Percentiles rank a stretch among this genome's conserved stretches.
Evolutionary conservation across 495 filamentous ascomycete genomes (phyloP).

Genomic region (Trichocladium uniseriatum): DNA sequence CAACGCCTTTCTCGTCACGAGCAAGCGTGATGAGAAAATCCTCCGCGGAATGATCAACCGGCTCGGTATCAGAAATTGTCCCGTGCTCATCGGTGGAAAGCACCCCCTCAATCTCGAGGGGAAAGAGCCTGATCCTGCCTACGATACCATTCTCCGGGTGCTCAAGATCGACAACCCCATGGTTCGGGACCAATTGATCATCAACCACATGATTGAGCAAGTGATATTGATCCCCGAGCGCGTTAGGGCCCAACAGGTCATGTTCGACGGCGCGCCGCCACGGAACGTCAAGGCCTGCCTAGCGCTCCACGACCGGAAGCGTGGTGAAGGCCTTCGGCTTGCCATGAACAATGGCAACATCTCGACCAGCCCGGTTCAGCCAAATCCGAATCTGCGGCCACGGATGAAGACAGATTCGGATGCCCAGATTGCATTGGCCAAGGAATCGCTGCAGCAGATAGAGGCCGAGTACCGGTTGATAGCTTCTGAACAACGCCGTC

Average conservation of each 20-base stretch:
- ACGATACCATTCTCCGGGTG: constrained; percentile 68
- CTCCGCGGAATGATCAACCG: constrained; percentile 55
- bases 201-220: constrained; percentile 76
- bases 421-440: constrained; percentile 50
- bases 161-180: constrained; percentile 74
- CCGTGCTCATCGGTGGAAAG: constrained; percentile 57
- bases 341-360: constrained; percentile 39
- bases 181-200: constrained; percentile 72
- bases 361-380: constrained; percentile 24
- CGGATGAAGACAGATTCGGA: constrained; percentile 76
- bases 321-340: constrained; percentile 55
- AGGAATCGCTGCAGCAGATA: constrained; percentile 34
- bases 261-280: constrained; percentile 54
- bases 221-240: constrained; percentile 63
- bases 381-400: constrained; percentile 30
- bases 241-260: constrained; percentile 54
- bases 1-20: constrained; percentile 71
- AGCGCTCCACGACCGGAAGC: constrained; percentile 47
- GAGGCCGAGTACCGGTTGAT: constrained; percentile 32
- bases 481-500: constrained; percentile 32
- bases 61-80: constrained; percentile 41
- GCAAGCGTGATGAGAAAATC: constrained; percentile 54
- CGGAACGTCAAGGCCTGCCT: constrained; percentile 66
- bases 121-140: constrained; percentile 62
- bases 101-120: constrained; percentile 50